Base-by-base conservation (phyloP, 768 basidiomycete genomes). In the Boletus edulis region DNA sequence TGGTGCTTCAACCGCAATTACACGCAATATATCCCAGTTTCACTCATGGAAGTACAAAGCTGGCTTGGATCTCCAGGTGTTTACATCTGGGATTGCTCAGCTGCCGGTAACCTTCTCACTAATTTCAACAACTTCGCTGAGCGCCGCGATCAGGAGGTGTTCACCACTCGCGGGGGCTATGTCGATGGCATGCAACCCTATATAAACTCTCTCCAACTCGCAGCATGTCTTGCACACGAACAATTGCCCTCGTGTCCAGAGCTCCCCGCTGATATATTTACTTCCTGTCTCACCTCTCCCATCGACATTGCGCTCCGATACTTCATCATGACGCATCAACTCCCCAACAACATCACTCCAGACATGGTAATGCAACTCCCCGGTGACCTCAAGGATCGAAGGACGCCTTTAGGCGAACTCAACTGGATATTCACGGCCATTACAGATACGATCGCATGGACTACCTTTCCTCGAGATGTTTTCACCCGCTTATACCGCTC, bases 371-470 rank as follows among this genome's bases (percentile, higher is more conserved):
- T 91, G 80, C 91, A 94, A 68, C 82, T 99, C 13, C 97, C 97
- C 0, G 97, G 97, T 10, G 95, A 98, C 67, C 81, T 98, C 56
- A 97, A 96, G 72, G 97, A 99, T 66, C 83, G 97, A 18, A 83
- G 95, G 24, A 98, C 97, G 1, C 95, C 97, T 2, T 77, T 99
- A 0, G 97, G 97, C 48, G 97, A 99, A 73, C 82, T 99, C n/a
- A 97, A 96, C 68, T 99, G 97, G 97, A 98, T 98, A 59, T 98
- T 98, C 74, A 98, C 94, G 1, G 94, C 96, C 34, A 91, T 99
- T 52, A 98, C 97, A 15, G 97, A 99, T 73, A 98, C 97, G 10
- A 98, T 99, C 58, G 97, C 97, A 8, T 99, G 97, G 97, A 95
- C 95, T 14, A 91, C 93, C 3, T 96, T 99, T 69, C 89, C 94